Evolutionary conservation across 1,284 basidiomycete genomes (phyloP), one percentile per base, ranked within the genome.

Genomic region (Pseudozyma pruni): DNA sequence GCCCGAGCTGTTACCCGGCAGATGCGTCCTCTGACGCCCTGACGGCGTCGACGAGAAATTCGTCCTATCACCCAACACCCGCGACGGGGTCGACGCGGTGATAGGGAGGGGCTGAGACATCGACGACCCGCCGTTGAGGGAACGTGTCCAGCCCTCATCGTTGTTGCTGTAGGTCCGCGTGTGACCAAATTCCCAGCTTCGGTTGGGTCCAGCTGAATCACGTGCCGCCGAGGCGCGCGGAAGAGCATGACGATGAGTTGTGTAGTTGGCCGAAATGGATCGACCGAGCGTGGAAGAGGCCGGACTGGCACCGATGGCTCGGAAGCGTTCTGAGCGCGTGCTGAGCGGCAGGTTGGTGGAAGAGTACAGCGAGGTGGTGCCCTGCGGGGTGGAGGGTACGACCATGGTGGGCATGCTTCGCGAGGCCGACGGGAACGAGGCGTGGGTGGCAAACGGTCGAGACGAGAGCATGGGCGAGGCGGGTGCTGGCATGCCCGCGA

Each of bases 291-390:
- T n/a, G n/a, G n/a, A 42, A 14, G 42, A 43, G 17, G 60, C 59
- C 4, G 67, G 67, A 11, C 52, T 57, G 7, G 52, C 56, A 9
- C 52, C 67, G 27, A 70, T 52, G 4, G 59, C 61, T 16, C 61
- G 52, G 46, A 37, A 70, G 4, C 67, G 50, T 3, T 70, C 67
- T 16, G 67, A 64, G n/a, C 67, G 67, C 11, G 67, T 50, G 39
- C 52, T 64, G 23, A 69, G 55, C 32, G 58, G 47, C n/a, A 52
- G n/a, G 7, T 38, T 42, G 8, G 41, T 19, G 13, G 42, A 31
- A 16, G 19, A 23, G 38, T 58, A 56, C 5, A 52, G 40, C 40
- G 50, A 33, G 14, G 20, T n/a, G n/a, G n/a, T 49, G 49, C 40
- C 37, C 11, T 51, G 43, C 7, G 64, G 64, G 1, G 64, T 68